These are phyloP conservation scores for Podila verticillata DNA, from an alignment of 192 early-diverging fungal species.

Conservation along the genomic window DNA sequence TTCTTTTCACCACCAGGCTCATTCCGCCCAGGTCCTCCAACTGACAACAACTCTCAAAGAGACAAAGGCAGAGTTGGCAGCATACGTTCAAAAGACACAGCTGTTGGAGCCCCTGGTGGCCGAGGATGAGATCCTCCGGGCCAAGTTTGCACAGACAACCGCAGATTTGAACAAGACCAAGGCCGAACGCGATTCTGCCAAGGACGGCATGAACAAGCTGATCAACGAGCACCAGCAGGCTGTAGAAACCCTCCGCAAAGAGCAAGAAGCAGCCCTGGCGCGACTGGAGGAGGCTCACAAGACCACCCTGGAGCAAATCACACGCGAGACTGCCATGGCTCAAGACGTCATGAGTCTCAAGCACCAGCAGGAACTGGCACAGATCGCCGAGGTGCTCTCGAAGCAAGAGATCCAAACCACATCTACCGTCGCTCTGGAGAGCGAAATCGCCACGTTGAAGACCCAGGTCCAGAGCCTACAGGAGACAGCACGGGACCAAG, in stretches of 20 bases:
- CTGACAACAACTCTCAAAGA: conserved; percentile 1
- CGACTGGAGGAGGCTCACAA: conserved; percentile 20
- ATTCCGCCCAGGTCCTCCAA: background rate
- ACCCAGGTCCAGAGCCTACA: conserved; percentile 7
- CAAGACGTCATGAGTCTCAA: conserved; percentile 23
- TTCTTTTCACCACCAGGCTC: background rate
- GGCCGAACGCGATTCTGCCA: conserved; percentile 40
- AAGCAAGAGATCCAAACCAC: background rate
- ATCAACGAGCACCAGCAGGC: conserved; percentile 47
- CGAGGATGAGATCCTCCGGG: conserved; percentile 43
- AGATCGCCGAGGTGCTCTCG: background rate
- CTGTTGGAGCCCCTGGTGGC: conserved; percentile 37
- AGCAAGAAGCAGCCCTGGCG: conserved; percentile 24
- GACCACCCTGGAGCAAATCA: conserved; percentile 19
- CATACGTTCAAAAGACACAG: conserved; percentile 44
- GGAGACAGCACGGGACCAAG: conserved; percentile 5
- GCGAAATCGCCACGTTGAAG: conserved; percentile 1
- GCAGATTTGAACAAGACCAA: conserved; percentile 35
- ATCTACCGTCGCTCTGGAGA: background rate
- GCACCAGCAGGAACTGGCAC: conserved; percentile 28
- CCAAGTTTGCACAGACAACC: conserved; percentile 29
- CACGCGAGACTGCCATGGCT: conserved; percentile 23
- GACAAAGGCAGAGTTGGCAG: conserved; percentile 33
- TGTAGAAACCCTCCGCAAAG: conserved; percentile 21
- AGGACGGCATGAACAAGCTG: conserved; percentile 44